Percentiles rank a stretch among this genome's conserved stretches.
Conservation (phyloP, 305 asterid species). For the Fraxinus greggii region DNA sequence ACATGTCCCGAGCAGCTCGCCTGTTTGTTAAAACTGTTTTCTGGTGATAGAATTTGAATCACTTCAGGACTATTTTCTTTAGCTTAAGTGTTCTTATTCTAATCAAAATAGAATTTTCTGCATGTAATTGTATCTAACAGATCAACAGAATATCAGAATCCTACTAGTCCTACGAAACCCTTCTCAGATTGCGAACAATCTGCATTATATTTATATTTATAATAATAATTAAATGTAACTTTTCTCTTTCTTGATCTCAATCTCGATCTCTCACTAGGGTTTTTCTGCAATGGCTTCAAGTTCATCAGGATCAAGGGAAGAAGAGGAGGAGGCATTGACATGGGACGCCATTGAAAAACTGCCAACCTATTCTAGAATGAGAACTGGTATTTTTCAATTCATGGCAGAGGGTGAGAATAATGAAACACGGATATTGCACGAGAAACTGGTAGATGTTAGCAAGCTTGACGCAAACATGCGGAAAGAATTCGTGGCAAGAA, state of each 20-base stretch:
- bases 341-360: constrained; percentile 90
- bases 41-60: background rate
- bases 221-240: background rate
- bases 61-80: background rate
- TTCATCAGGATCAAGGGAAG: constrained; percentile 20
- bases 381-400: constrained; percentile 55
- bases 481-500: constrained; percentile 68
- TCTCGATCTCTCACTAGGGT: background rate
- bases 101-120: background rate
- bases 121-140: background rate
- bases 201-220: background rate
- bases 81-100: background rate
- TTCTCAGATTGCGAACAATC: background rate
- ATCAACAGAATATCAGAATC: background rate
- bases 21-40: background rate
- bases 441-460: constrained; percentile 63
- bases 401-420: constrained; percentile 38
- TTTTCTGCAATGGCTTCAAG: background rate
- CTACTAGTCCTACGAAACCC: background rate
- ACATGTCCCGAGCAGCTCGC: background rate
- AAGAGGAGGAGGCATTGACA: constrained; percentile 72
- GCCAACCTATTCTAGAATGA: constrained; percentile 71
- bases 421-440: constrained; percentile 39
- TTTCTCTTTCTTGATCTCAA: background rate
- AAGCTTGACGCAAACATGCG: constrained; percentile 56